These are phyloP conservation scores for Chrysoporthe austroafricana DNA, from an alignment of 2,329 filamentous ascomycete species.

Conservation along the genomic window DNA sequence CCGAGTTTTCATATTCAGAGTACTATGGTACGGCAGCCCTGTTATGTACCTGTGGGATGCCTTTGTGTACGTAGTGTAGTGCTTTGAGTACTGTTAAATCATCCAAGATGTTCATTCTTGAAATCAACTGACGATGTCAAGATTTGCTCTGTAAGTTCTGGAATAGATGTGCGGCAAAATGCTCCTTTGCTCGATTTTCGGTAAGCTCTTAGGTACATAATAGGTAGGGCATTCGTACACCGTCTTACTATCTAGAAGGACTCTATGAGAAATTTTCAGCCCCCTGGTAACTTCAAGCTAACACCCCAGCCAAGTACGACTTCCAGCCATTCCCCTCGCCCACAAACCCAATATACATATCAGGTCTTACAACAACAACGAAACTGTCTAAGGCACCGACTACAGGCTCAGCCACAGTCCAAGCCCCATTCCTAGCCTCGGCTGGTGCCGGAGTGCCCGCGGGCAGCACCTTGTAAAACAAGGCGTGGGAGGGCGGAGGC, in stretches of 20 bases:
- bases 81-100: background rate
- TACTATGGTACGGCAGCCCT: background rate
- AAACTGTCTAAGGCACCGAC: conserved; percentile 33
- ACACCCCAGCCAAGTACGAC: conserved; percentile 30
- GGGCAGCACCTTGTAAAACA: background rate
- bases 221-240: background rate
- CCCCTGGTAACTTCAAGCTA: background rate
- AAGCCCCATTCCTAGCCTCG: conserved; percentile 30
- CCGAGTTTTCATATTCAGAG: background rate
- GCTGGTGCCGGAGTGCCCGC: conserved; percentile 33
- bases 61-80: background rate
- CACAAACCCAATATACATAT: conserved; percentile 47
- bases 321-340: conserved; percentile 35
- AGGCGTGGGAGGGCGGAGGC: background rate
- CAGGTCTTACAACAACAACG: conserved; percentile 43
- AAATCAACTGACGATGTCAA: background rate
- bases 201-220: background rate
- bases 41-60: background rate
- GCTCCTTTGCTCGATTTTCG: background rate
- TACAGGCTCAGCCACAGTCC: conserved; percentile 38
- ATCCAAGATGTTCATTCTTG: background rate
- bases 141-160: too few species aligned
- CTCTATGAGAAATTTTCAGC: background rate
- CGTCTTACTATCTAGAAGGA: background rate
- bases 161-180: background rate